Conservation (phyloP, 2,329 filamentous ascomycete genomes). For the Claviceps capensis region DNA sequence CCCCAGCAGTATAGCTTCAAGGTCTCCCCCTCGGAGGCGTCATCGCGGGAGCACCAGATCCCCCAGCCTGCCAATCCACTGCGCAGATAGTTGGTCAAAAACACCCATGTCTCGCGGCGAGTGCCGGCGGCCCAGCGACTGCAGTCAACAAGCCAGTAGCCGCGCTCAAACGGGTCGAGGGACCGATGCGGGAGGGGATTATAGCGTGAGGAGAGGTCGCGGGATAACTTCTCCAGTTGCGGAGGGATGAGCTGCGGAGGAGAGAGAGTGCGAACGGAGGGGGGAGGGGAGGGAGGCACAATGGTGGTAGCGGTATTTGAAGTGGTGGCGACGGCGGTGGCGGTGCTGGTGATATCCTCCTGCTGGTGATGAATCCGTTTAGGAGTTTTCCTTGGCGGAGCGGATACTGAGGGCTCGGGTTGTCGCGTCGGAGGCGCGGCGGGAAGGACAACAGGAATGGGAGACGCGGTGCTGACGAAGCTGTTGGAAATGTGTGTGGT, state of each 20-base stretch:
- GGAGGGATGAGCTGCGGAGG: slow-evolving; percentile 41
- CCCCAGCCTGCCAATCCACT: slow-evolving; percentile 53
- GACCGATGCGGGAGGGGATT: slow-evolving; percentile 25
- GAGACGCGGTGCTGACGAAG: slow-evolving; percentile 9
- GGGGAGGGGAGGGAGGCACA: slow-evolving; percentile 37
- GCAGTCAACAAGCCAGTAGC: slow-evolving; percentile 60
- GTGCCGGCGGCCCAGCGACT: slow-evolving; percentile 34
- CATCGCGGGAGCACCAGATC: slow-evolving; percentile 38
- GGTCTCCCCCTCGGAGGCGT: slow-evolving; percentile 19
- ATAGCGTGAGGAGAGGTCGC: slow-evolving; percentile 39
- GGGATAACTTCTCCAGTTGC: slow-evolving; percentile 35
- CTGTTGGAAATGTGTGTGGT: slow-evolving; percentile 22
- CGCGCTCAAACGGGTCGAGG: slow-evolving; percentile 50
- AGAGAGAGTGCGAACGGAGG: slow-evolving; percentile 31
- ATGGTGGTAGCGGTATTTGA: slow-evolving; percentile 23
- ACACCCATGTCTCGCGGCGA: slow-evolving; percentile 45
- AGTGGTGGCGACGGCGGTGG: background rate
- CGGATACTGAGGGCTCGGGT: slow-evolving; percentile 16
- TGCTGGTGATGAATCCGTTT: slow-evolving; percentile 5
- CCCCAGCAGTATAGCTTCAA: slow-evolving; percentile 71
- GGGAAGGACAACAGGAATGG: slow-evolving; percentile 7
- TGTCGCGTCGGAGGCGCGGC: background rate
- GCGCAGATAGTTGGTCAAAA: slow-evolving; percentile 44
- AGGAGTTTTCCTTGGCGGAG: slow-evolving; percentile 16
- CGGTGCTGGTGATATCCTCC: slow-evolving; percentile 6